Base-by-base conservation (phyloP, 2,329 filamentous ascomycete species). In the Camptophora hylomeconis region DNA sequence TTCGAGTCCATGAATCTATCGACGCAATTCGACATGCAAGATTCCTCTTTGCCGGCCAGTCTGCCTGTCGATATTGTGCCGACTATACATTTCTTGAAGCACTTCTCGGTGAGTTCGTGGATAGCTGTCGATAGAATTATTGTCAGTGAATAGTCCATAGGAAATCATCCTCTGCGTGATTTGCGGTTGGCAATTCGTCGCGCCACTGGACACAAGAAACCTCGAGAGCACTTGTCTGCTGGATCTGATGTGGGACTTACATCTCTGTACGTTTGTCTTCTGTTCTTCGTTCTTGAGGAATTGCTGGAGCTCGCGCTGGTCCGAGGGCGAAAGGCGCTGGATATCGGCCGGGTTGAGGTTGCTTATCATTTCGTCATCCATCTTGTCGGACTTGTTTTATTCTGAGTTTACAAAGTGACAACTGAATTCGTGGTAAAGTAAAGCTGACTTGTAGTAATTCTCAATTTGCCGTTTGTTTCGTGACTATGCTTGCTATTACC, bases 1-100 rank as follows among this genome's bases (percentile, higher is more conserved):
- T 87, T 89, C 39, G 84, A 71, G 56, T 98, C 89, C 60, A 95
- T 68, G 59, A 92, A 95, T 32, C 89, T 69, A 48, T 93, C 81
- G 32, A 95, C 84, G 50, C 89, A 98, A 63, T 93, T 94, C 53
- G 75, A 66, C 53, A 93, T 69, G 56, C 89, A 98, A 6, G 65
- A 60, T 61, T 89, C 77, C 61, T 98, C 89, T 37, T 58, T 63
- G 47, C 67, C 70, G 43, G 92, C 82, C 42, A 98, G 63, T 46
- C 73, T 71, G 16, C 73, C 70, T 37, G 66, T 69, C 44, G 75
- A 75, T 52, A 94, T 77, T 33, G 65, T 67, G 30, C 73, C 65
- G 6, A 80, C 78, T 37, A 94, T 66, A 65, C 89, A 98, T 63
- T 94, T 95, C 52, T 76, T 83, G 75, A 86, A 98, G 70, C 89